Conservation (phyloP, 179 eudicot species). For the Beta lomatogona region DNA sequence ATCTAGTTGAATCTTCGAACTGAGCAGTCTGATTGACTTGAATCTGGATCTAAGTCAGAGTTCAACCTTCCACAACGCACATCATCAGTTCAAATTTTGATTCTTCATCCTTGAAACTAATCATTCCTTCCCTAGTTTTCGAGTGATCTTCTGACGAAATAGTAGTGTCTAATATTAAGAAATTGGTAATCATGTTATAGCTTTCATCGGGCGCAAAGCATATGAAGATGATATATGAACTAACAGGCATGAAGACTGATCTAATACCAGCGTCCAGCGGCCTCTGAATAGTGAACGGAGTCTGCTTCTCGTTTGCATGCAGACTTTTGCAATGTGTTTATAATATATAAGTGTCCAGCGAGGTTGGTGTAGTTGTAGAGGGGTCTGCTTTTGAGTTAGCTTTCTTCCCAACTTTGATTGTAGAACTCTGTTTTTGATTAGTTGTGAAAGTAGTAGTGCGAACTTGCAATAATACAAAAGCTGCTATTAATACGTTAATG, state of each 20-base stretch:
- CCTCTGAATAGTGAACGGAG: too few species aligned
- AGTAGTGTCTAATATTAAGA: neutral
- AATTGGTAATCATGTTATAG: neutral
- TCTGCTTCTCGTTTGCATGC: neutral
- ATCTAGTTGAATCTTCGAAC: neutral
- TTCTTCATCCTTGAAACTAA: too few species aligned
- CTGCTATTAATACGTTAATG: neutral
- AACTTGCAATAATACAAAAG: neutral
- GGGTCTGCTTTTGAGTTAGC: neutral
- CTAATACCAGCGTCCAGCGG: neutral
- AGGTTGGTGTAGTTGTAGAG: neutral
- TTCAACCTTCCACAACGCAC: too few species aligned
- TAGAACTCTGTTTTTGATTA: neutral
- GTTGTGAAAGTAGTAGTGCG: neutral
- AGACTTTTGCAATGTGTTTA: neutral
- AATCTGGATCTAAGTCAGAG: neutral
- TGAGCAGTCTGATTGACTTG: too few species aligned
- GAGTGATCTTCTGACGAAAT: too few species aligned
- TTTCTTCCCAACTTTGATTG: neutral
- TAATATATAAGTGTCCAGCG: too few species aligned
- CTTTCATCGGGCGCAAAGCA: neutral
- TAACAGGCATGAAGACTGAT: constrained; percentile 9
- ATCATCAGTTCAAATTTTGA: too few species aligned
- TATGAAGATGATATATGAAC: neutral
- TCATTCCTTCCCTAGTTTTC: too few species aligned